Base-by-base conservation (phyloP, 768 basidiomycete genomes). In the Tylopilus cervinicoccineus region DNA sequence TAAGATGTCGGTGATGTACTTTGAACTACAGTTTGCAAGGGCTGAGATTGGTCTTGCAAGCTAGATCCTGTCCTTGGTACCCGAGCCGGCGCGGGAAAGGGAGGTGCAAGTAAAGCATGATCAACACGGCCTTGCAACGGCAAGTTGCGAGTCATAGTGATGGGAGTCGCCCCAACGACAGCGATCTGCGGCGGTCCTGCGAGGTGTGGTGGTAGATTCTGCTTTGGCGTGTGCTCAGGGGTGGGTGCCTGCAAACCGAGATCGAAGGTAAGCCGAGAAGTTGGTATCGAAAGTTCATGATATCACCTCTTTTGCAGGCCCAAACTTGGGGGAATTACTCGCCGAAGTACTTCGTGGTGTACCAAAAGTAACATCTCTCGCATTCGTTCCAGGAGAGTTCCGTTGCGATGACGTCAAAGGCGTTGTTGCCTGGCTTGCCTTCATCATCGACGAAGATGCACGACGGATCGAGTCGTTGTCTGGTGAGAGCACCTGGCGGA, bases 401-500 rank as follows among this genome's bases (percentile, higher is more conserved):
- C 63, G 65, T 43, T 55, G 59, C 22, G 67, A 65, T 4, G 54
- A 46, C 3, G 47, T 48, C 14, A 53, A 53, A 10, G 61, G 63
- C 12, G 55, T 63, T 12, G 49, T 42, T 0, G 52, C 56, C 45
- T 56, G 62, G 38, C 53, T 62, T 6, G 54, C 54, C 40, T 55
- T 67, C 60, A 65, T 64, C 52, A 63, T 61, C 28, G 58, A 59
- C 16, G 57, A 65, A 17, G 56, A 47, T 27, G 53, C 34, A 37
- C 60, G 64, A 43, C 55, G 65, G n/a, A 55, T 55, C 6, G 51
- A 31, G 17, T 57, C 56, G 4, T 52, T 43, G 9, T 67, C 65
- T 41, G 67, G 57, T 23, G 67, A 68, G 31, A 67, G 67, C 28
- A 67, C 56, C 44, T 69, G 55, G 12, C 67, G 66, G 42, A 67